phyloP scores from a whole-genome alignment of 306 rosid species.

The Carpinus fangiana region DNA sequence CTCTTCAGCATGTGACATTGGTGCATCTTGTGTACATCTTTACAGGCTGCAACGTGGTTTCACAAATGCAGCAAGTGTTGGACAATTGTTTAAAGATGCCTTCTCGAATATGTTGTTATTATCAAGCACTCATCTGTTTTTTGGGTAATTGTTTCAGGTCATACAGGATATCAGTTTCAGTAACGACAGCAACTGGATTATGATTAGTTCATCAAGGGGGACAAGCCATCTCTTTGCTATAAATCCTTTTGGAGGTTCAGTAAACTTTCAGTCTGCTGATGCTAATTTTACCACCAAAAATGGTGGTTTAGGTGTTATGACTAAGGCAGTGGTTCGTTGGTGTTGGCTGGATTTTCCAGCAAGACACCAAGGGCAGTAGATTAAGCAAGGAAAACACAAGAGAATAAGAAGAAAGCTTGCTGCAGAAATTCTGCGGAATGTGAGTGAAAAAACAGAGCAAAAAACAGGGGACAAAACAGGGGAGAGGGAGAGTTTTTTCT shows the following conservation, averaged over 20 bases:
- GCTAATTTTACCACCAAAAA: constrained; percentile 40
- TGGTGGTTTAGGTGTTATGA: constrained; percentile 40
- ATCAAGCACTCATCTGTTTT: constrained; percentile 3
- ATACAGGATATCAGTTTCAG: constrained; percentile 97
- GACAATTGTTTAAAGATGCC: constrained; percentile 1
- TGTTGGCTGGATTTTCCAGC: no score
- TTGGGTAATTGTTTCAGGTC: constrained; percentile 48
- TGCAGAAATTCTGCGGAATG: no score
- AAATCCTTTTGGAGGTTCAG: constrained; percentile 83
- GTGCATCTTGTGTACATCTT: constrained; percentile 64
- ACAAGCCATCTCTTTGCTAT: constrained; percentile 92
- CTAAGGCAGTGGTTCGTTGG: constrained; percentile 42
- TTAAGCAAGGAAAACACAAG: no score
- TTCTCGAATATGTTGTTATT: neutral
- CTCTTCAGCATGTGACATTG: constrained; percentile 44
- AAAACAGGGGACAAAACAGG: no score
- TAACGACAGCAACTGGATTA: constrained; percentile 93
- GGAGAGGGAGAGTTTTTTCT: no score
- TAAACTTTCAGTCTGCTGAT: constrained; percentile 56
- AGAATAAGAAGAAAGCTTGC: no score
- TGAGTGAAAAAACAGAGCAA: no score
- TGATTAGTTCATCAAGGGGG: constrained; percentile 97
- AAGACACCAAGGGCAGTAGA: no score
- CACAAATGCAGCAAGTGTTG: constrained; percentile 79
- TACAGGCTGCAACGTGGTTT: constrained; percentile 91